Percentiles rank a stretch among this genome's conserved stretches.
Conservation (phyloP, 305 asterid genomes). For the Coffea humblotiana region DNA sequence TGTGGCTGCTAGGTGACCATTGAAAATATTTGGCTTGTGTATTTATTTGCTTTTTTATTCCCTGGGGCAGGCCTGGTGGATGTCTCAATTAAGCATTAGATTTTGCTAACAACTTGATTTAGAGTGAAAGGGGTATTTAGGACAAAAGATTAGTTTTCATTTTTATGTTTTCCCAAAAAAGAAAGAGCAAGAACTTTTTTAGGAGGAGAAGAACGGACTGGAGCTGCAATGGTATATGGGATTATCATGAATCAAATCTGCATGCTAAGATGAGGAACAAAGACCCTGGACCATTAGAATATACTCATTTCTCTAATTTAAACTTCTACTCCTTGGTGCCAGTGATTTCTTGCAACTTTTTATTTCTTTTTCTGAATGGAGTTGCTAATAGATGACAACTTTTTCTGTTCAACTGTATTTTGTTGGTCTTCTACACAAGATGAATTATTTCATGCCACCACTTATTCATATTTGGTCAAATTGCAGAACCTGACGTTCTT, state of each 20-base stretch:
- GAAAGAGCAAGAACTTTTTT: too few relatives aligned
- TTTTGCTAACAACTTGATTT: too few relatives aligned
- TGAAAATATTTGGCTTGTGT: not conserved
- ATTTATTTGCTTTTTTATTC: too few relatives aligned
- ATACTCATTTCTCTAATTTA: not conserved
- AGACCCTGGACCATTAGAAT: not conserved
- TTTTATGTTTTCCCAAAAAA: too few relatives aligned
- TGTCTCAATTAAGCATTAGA: not conserved
- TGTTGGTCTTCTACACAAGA: not conserved
- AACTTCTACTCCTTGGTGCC: not conserved
- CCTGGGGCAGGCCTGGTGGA: not conserved
- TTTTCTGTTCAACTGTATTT: not conserved
- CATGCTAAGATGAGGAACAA: not conserved
- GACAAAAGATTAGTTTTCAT: not conserved
- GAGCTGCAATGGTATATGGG: not conserved
- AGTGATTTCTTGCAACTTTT: not conserved
- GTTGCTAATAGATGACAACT: not conserved
- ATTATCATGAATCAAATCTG: not conserved
- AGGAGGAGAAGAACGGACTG: not conserved
- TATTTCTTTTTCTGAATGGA: not conserved
- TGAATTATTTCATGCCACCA: not conserved
- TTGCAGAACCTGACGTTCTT: conserved; percentile 93
- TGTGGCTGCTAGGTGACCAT: not conserved
- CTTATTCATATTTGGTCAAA: conserved; percentile 15
- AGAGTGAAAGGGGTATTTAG: not conserved